A percentile compares a stretch with the other conserved stretches of the same genome.
phyloP scores from a whole-genome alignment of 164 flowering plant species.

The Amborella trichopoda region DNA sequence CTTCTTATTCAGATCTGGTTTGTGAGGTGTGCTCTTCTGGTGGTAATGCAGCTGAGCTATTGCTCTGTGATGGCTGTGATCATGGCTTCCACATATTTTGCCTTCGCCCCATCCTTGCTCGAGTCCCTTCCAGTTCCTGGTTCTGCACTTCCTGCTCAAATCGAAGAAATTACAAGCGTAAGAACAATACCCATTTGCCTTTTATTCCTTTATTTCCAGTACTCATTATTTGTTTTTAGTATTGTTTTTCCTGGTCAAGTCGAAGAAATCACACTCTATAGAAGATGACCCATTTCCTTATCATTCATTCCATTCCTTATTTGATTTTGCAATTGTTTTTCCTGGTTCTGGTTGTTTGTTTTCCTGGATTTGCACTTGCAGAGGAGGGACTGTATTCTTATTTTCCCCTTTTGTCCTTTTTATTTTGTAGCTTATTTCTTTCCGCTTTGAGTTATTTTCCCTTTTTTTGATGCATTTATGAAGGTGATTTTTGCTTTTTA shows the following conservation, averaged over 20 bases:
- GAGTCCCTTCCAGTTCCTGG: slow-evolving; percentile 81
- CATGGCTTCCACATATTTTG: slow-evolving; percentile 71
- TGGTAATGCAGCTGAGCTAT: slow-evolving; percentile 37
- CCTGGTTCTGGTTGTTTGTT: too few species aligned
- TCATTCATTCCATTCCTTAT: too few species aligned
- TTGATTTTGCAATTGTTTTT: too few species aligned
- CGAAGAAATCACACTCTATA: too few species aligned
- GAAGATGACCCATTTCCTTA: too few species aligned
- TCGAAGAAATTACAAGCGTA: slow-evolving; percentile 9
- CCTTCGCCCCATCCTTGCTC: slow-evolving; percentile 56
- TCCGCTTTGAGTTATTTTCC: too few species aligned
- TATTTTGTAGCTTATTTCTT: too few species aligned
- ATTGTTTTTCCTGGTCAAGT: not conserved
- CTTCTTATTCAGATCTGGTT: slow-evolving; percentile 20
- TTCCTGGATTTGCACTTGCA: too few species aligned
- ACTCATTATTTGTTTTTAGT: not conserved
- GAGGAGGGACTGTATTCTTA: too few species aligned
- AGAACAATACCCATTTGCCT: not conserved
- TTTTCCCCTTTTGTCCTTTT: too few species aligned
- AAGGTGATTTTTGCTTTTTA: too few species aligned
- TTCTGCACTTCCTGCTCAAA: slow-evolving; percentile 59
- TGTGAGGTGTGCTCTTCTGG: slow-evolving; percentile 83
- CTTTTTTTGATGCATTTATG: too few species aligned
- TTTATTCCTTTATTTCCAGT: not conserved
- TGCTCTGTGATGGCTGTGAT: slow-evolving; percentile 82